These are phyloP conservation scores for Logfia minima DNA, from an alignment of 129 eudicot genomes.

Conservation along the genomic window DNA sequence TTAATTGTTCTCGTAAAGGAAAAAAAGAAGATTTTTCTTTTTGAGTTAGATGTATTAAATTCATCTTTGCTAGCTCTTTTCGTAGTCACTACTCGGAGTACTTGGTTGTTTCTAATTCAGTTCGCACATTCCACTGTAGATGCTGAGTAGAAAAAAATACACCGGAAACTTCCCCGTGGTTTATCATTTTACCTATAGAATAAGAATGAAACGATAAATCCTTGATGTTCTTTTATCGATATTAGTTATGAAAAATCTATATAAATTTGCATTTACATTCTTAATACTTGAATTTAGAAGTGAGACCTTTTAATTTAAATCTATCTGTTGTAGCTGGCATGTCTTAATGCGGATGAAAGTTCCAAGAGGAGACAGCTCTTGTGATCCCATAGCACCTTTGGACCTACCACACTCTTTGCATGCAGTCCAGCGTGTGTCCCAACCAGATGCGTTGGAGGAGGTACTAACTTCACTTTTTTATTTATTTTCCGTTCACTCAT, in stretches of 20 bases:
- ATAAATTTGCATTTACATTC: neutral
- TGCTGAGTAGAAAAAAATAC: neutral
- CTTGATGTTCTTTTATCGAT: neutral
- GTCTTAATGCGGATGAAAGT: constrained; percentile 75
- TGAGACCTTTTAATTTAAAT: constrained; percentile 10
- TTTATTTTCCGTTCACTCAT: neutral
- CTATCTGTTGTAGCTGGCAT: constrained; percentile 70
- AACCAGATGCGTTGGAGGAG: constrained; percentile 50
- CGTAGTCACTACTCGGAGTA: neutral
- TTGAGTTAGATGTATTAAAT: constrained; percentile 1
- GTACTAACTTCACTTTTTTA: constrained; percentile 29
- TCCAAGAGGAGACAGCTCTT: constrained; percentile 60
- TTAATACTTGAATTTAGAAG: neutral
- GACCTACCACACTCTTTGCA: constrained; percentile 81
- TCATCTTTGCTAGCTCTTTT: constrained; percentile 2
- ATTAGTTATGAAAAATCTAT: constrained; percentile 7
- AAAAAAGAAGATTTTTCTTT: neutral
- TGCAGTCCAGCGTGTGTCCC: constrained; percentile 52
- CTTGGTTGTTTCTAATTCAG: neutral
- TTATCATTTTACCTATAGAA: constrained; percentile 4
- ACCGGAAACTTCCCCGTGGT: neutral
- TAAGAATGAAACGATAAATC: neutral
- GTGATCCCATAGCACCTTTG: constrained; percentile 89
- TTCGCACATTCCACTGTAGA: neutral
- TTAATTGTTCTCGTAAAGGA: neutral